Conservation (phyloP, 2,329 filamentous ascomycete species). For the Epichloe typhina region DNA sequence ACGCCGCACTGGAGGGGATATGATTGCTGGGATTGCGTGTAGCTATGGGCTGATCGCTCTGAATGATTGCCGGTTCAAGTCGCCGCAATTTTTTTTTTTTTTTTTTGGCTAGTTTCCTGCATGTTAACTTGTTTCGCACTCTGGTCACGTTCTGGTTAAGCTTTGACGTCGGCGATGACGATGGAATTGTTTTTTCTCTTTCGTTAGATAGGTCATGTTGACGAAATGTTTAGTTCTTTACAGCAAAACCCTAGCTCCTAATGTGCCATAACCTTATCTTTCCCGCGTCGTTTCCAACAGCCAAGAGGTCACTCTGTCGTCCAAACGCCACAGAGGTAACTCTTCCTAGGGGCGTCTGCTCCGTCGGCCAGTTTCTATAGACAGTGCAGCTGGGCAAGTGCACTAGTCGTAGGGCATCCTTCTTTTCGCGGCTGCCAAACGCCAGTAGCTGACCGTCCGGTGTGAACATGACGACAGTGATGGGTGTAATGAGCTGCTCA, state of each 20-base stretch:
- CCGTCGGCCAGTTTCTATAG: slow-evolving; percentile 94
- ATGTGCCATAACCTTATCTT: slow-evolving; percentile 90
- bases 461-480: slow-evolving; percentile 68
- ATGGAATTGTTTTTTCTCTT: too few species aligned
- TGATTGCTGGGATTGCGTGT: neutral
- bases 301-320: slow-evolving; percentile 53
- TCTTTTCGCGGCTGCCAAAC: slow-evolving; percentile 77
- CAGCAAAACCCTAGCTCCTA: slow-evolving; percentile 33
- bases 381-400: slow-evolving; percentile 88
- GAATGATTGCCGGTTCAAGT: neutral
- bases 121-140: too few species aligned
- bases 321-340: slow-evolving; percentile 64
- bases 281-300: slow-evolving; percentile 78
- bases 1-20: neutral
- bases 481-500: slow-evolving; percentile 78
- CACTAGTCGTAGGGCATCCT: slow-evolving; percentile 73
- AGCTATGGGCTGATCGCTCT: neutral
- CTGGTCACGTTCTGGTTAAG: too few species aligned
- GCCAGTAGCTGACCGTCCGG: slow-evolving; percentile 81
- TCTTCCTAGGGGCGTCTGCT: slow-evolving; percentile 73
- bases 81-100: too few species aligned
- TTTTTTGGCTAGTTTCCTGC: too few species aligned
- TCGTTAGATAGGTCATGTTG: too few species aligned
- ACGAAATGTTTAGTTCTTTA: too few species aligned
- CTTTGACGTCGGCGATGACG: too few species aligned